Base-by-base conservation (phyloP, 805 yeast genomes). In the Ogataea pilisensis region DNA sequence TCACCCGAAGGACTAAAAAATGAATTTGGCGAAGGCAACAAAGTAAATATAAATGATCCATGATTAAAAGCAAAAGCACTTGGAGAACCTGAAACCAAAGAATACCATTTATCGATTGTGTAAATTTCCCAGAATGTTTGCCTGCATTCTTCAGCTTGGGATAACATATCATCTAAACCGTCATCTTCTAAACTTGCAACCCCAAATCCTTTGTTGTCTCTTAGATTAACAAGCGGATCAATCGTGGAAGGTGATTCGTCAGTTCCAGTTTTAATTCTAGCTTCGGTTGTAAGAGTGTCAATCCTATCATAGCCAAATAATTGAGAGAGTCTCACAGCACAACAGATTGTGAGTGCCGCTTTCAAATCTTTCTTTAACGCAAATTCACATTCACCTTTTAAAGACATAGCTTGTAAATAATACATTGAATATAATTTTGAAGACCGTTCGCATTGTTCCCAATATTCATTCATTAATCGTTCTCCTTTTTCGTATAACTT, bases 21-120 rank as follows among this genome's bases (percentile, higher is more conserved):
- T 12, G 61, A 45, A 6, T 62, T 55, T 19, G 60, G 59, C 6
- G 55, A 49, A 14, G 61, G 63, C 14, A 58, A 39, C 38, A 55
- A 54, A 6, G 64, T 60, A 29, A 57, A 53, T 17, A 58, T 54
- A 3, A 51, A 51, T 20, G 56, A 44, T 28, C 45, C 47, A 22
- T 49, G 39, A 39, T 56, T 63, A 24, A 52, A 49, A 3, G 54
- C 41, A n/a, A 60, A 41, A 8, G 57, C 55, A 34, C 57, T 51
- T 11, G 63, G 61, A 34, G 56, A 45, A 2, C 63, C 63, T n/a
- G 62, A 48, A n/a, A 57, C 58, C 29, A 60, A 40, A 8, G 63
- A 50, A 35, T 58, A 57, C 57, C 61, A 60, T 36, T 57, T 57
- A 38, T 59, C 65, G 2, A 45, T 34, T 8, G 45, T 45, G 42